These are phyloP conservation scores for Allium cepa DNA, from an alignment of 106 monocot species.

Conservation along the genomic window DNA sequence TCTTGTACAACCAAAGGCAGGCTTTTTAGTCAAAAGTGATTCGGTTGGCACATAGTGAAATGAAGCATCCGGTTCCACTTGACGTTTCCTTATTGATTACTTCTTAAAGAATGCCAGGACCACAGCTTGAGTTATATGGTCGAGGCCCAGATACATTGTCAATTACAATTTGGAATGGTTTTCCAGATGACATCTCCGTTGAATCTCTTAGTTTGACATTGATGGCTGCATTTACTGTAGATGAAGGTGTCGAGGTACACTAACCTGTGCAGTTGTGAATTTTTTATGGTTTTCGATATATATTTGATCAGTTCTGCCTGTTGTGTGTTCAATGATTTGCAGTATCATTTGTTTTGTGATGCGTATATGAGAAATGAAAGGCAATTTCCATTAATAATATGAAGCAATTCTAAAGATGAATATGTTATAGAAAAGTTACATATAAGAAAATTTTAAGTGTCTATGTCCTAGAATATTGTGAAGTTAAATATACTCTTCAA, in stretches of 20 bases:
- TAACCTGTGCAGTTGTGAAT: background rate
- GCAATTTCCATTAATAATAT: no score
- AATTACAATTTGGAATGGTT: slow-evolving; percentile 90
- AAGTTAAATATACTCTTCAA: no score
- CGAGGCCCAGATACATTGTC: slow-evolving; percentile 74
- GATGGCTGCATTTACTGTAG: slow-evolving; percentile 56
- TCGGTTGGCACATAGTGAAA: slow-evolving; percentile 77
- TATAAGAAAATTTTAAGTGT: no score
- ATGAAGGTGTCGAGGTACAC: slow-evolving; percentile 90
- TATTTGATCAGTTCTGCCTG: no score
- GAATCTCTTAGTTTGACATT: slow-evolving; percentile 85
- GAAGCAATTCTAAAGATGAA: no score
- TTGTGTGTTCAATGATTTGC: no score
- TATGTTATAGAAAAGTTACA: no score
- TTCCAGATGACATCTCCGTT: slow-evolving; percentile 88
- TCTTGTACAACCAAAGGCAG: slow-evolving; percentile 70
- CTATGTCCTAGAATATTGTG: no score
- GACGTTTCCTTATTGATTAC: slow-evolving; percentile 93
- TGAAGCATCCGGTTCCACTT: slow-evolving; percentile 87
- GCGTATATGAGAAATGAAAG: no score
- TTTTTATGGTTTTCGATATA: background rate
- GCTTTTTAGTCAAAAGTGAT: slow-evolving; percentile 84
- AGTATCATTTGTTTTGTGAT: no score
- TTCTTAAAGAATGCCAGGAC: slow-evolving; percentile 86
- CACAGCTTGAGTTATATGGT: slow-evolving; percentile 79